Conservation (phyloP, 805 yeast species). For the Hanseniaspora pseudoguilliermondii region DNA sequence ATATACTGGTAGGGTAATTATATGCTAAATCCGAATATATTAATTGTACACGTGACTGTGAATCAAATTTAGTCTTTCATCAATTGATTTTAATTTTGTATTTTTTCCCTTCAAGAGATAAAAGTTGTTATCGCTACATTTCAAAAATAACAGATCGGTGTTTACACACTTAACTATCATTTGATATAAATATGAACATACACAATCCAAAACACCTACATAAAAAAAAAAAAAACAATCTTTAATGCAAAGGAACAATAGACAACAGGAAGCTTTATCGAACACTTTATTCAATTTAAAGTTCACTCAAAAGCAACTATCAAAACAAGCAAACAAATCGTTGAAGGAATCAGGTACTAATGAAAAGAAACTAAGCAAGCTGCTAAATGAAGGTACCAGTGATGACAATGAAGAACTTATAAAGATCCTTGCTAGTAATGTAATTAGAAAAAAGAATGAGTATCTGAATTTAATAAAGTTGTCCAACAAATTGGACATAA, state of each 20-base stretch:
- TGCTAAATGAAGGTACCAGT: constrained; percentile 21
- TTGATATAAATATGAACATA: too few species aligned
- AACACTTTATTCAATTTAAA: constrained; percentile 30
- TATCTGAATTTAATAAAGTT: constrained; percentile 65
- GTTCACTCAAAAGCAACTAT: constrained; percentile 89
- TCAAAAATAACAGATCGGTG: too few species aligned
- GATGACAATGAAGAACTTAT: constrained; percentile 82
- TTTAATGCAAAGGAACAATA: constrained; percentile 3
- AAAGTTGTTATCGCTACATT: not conserved
- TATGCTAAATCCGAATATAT: not conserved
- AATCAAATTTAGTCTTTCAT: not conserved
- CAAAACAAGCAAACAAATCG: constrained; percentile 79
- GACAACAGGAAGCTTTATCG: constrained; percentile 18
- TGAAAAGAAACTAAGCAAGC: constrained; percentile 75
- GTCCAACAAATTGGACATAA: constrained; percentile 88
- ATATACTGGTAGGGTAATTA: not conserved
- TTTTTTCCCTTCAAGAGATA: not conserved
- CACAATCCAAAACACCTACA: not conserved
- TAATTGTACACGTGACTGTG: not conserved
- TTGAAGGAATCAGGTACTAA: constrained; percentile 82
- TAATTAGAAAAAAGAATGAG: constrained; percentile 83
- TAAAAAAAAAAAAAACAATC: not conserved
- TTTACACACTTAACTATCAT: too few species aligned
- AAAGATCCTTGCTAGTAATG: constrained; percentile 85
- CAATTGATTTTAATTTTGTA: not conserved